Evolutionary conservation across 768 basidiomycete species (phyloP), one percentile per base, ranked within the genome.

Genomic region (Trametes cubensis): DNA sequence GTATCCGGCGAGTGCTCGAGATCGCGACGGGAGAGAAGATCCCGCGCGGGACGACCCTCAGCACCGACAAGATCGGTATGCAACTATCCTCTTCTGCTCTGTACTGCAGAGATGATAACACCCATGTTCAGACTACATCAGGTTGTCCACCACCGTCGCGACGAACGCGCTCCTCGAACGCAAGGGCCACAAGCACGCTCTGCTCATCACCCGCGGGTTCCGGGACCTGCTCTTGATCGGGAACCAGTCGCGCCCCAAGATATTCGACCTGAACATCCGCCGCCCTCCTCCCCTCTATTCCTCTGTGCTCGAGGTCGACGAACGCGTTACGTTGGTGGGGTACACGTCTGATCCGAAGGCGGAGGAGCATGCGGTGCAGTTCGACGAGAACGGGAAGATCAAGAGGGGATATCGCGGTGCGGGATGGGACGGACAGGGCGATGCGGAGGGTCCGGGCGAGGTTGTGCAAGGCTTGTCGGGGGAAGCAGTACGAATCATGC

Each of bases 151-250:
- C 0, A 98, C 96, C 0, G 94, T 98, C 4, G 95, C 95, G 0
- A 98, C 96, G 18, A 98, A 98, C 69, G 95, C 96, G 0, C 82
- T 98, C 0, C 83, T 98, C 6, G 96, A 98, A 70, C 87, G 96
- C 49, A 95, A 96, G 74, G 96, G 96, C 0, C 90, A 94, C 69
- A 88, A 87, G 64, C 94, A 96, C 62, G 95, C 94, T 0, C 79
- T 98, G 39, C 77, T 97, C 15, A 96, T 95, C 69, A 98, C 96
- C 1, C 85, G 85, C 62, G 94, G 94, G 0, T 96, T 95, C 81
- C 86, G 86, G 71, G 95, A 97, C 73, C 85, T 98, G 11, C 82
- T 98, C 6, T 81, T 91, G 34, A 98, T 98, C 61, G 94, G 94
- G 10, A 97, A 97, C 73, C 96, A 98, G 73, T 89, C 94, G 18